A percentile compares a stretch with the other conserved stretches of the same genome.
Evolutionary conservation across 2,329 filamentous ascomycete species (phyloP).

Genomic region (Elsinoe fawcettii): DNA sequence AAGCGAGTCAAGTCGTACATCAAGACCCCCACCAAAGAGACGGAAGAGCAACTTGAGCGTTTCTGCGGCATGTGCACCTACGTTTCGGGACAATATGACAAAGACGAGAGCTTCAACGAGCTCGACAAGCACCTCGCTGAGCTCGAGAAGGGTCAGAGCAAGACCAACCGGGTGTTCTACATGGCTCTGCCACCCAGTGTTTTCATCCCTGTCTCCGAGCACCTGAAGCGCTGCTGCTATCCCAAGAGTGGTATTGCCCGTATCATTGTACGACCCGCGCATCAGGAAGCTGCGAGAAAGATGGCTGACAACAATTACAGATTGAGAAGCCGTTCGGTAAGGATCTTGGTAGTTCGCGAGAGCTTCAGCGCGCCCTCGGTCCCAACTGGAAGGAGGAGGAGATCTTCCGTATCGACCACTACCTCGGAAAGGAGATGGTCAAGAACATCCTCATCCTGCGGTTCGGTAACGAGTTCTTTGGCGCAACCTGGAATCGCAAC

Average conservation of each 20-base stretch:
- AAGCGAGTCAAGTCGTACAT: conserved; percentile 95
- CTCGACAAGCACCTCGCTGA: conserved; percentile 80
- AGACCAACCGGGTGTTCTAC: conserved; percentile 94
- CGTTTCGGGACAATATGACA: conserved; percentile 93
- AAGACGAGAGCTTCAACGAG: conserved; percentile 85
- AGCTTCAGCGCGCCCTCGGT: conserved; percentile 88
- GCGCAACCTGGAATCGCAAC: conserved; percentile 96
- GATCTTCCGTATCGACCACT: conserved; percentile 98
- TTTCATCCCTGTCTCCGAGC: conserved; percentile 95
- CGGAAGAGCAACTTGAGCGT: conserved; percentile 87
- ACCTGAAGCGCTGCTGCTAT: conserved; percentile 96
- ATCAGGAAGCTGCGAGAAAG: background rate
- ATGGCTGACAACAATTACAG: conserved; percentile 39
- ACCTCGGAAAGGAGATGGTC: conserved; percentile 99
- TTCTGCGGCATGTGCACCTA: conserved; percentile 88
- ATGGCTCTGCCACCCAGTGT: conserved; percentile 97
- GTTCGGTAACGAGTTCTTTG: conserved; percentile 98
- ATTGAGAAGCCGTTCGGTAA: conserved; percentile 99
- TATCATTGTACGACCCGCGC: conserved; percentile 66
- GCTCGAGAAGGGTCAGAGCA: conserved; percentile 71
- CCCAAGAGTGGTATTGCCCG: conserved; percentile 82
- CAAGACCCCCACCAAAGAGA: conserved; percentile 95
- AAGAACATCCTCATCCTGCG: conserved; percentile 98
- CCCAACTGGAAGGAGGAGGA: conserved; percentile 99
- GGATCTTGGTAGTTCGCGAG: conserved; percentile 86